Evolutionary conservation across 306 rosid species (phyloP), one percentile per base, ranked within the genome.

Genomic region (Sicyos baderoa): DNA sequence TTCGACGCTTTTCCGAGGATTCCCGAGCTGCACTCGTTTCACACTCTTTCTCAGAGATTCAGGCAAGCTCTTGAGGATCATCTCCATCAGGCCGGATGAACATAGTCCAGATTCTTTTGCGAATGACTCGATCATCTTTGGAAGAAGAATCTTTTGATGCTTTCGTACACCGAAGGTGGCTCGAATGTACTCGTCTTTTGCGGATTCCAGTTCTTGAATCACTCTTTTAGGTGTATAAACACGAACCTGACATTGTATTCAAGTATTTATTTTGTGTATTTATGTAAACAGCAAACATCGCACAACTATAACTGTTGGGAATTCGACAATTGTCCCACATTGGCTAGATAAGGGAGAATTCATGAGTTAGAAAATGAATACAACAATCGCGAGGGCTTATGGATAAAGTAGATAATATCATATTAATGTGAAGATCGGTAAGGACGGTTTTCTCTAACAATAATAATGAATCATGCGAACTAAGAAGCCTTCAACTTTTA

Each of bases 81-180:
- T 88, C 44, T 86, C 97, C 77, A 86, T 79, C 12, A 85, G 72
- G 35, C 88, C 91, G 45, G 54, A 75, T 1, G 88, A 76, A 77
- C 86, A 86, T 60, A 94, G 71, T 37, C 81, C 88, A 0, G 96
- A 81, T 72, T 91, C 91, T 76, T 90, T 94, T 15, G 79, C 79
- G 32, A 85, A 94, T 68, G 96, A 78, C 68, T 94, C 96, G 0
- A 94, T 77, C 18, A 88, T 86, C 86, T 86, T 94, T 12, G 99
- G 99, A 17, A 94, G 50, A 17, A 94, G 79, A 68, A 94, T 74
- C 76, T 84, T 90, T 27, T 71, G 78, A 82, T 85, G 94, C 84
- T 94, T 90, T 64, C 95, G 82, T 25, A 88, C 89, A 9, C 99
- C 99, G 22, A 90, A 86, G 18, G 88, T 71, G n/a, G 75, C 76